phyloP scores from a whole-genome alignment of 352 stramenopile species.

The Globisporangium rhizosaccharum region DNA sequence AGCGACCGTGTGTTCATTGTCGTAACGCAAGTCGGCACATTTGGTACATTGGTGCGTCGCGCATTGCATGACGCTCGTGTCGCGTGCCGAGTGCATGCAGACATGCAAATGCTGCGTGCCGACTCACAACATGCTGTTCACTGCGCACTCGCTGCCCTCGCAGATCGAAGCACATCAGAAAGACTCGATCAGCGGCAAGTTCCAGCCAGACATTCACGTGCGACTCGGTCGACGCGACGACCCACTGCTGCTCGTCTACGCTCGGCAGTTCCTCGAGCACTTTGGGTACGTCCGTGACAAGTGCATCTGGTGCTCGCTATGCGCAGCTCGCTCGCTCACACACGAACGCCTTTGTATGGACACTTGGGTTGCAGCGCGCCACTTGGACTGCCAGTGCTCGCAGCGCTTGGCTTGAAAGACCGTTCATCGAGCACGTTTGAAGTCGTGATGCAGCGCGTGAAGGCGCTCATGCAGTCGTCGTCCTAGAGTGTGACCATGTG shows the following conservation, averaged over 20 bases:
- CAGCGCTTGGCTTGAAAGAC: slow-evolving; percentile 73
- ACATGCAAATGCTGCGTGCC: neutral
- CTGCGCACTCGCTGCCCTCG: neutral
- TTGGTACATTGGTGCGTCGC: slow-evolving; percentile 60
- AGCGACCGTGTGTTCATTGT: slow-evolving; percentile 76
- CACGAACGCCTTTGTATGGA: neutral
- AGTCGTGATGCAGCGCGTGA: slow-evolving; percentile 60
- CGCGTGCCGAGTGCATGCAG: neutral
- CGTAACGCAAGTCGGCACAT: slow-evolving; percentile 76
- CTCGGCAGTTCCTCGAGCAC: slow-evolving; percentile 77
- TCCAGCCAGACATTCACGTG: slow-evolving; percentile 73
- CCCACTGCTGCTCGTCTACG: slow-evolving; percentile 78
- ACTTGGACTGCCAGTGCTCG: slow-evolving; percentile 59
- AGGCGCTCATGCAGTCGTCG: slow-evolving; percentile 24
- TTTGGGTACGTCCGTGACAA: slow-evolving; percentile 47
- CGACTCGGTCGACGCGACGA: slow-evolving; percentile 74
- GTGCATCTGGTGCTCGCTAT: neutral
- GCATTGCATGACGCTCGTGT: neutral
- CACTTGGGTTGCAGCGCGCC: slow-evolving; percentile 29
- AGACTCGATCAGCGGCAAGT: slow-evolving; percentile 70
- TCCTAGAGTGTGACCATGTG: neutral
- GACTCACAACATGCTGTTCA: neutral
- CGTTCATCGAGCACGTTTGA: slow-evolving; percentile 71
- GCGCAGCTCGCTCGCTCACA: neutral
- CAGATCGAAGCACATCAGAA: slow-evolving; percentile 74